Evolutionary conservation across 202 grass and related monocot species (phyloP).

Genomic region (Panicum hallii): DNA sequence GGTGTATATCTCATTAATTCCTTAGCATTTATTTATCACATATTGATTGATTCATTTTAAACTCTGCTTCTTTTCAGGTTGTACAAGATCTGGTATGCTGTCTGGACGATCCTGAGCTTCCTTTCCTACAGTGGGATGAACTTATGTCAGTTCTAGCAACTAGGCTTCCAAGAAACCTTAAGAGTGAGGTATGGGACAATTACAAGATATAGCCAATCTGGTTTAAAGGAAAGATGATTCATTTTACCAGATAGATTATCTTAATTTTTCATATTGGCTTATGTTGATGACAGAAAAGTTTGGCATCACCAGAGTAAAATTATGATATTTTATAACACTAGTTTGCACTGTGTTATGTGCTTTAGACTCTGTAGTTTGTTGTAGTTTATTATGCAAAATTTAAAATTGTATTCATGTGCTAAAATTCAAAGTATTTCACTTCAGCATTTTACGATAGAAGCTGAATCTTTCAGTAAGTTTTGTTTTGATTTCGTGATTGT

Average conservation of each 20-base stretch:
- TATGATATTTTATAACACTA: not conserved
- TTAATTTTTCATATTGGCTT: slow-evolving; percentile 10
- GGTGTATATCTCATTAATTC: slow-evolving; percentile 8
- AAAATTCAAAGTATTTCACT: slow-evolving; percentile 23
- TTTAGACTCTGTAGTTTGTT: slow-evolving; percentile 14
- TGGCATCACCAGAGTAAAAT: slow-evolving; percentile 12
- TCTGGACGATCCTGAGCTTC: slow-evolving; percentile 71
- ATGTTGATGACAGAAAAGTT: slow-evolving; percentile 18
- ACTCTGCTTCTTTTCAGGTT: slow-evolving; percentile 59
- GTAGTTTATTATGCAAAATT: slow-evolving; percentile 9
- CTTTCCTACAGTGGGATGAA: slow-evolving; percentile 85
- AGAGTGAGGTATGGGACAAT: slow-evolving; percentile 61
- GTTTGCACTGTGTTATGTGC: slow-evolving; percentile 31
- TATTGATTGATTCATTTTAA: not conserved
- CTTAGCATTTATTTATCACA: slow-evolving; percentile 24
- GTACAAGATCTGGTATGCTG: slow-evolving; percentile 64
- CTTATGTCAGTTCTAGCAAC: slow-evolving; percentile 87
- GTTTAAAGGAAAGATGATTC: slow-evolving; percentile 16
- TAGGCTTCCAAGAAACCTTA: slow-evolving; percentile 73
- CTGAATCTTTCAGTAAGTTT: slow-evolving; percentile 28
- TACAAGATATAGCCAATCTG: slow-evolving; percentile 28
- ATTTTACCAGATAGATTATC: slow-evolving; percentile 25
- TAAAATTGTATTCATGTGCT: slow-evolving; percentile 14
- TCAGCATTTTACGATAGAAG: not conserved
- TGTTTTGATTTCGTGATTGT: slow-evolving; percentile 10